A percentile compares a stretch with the other conserved stretches of the same genome.
Evolutionary conservation across 495 filamentous ascomycete genomes (phyloP).

Genomic region (Podospora bellae-mahoneyi): DNA sequence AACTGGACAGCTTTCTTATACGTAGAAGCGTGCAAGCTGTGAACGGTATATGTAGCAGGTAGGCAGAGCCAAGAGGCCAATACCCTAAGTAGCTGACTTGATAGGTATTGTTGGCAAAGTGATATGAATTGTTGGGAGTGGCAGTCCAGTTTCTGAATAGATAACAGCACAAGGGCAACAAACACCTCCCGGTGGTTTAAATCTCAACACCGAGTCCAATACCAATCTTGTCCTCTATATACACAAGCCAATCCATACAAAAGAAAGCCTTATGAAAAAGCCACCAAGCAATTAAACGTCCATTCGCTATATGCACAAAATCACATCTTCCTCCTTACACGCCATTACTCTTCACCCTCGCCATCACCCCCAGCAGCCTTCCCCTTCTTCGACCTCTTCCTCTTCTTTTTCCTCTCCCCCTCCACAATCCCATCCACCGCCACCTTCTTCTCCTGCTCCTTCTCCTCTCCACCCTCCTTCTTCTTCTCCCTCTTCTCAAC

Average conservation of each 20-base stretch:
- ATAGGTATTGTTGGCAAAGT: too few species aligned
- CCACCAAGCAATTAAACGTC: not conserved
- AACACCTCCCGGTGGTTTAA: too few species aligned
- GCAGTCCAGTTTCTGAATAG: too few species aligned
- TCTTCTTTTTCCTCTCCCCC: conserved; percentile 49
- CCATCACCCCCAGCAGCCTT: conserved; percentile 18
- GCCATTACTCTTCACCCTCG: not conserved
- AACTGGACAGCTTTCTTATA: too few species aligned
- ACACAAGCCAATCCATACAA: not conserved
- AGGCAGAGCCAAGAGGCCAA: too few species aligned
- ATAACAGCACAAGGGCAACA: too few species aligned
- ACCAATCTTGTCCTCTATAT: not conserved
- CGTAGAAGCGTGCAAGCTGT: too few species aligned
- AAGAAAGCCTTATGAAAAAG: not conserved
- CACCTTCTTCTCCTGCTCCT: conserved; percentile 3
- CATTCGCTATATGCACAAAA: conserved; percentile 7
- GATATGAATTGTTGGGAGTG: too few species aligned
- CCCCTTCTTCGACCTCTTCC: conserved; percentile 45
- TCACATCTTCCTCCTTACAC: not conserved
- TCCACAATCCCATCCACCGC: conserved; percentile 27
- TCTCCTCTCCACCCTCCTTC: conserved; percentile 9
- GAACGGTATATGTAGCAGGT: too few species aligned
- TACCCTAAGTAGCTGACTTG: too few species aligned
- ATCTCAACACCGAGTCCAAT: too few species aligned
- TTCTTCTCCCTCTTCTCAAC: conserved; percentile 14